Base-by-base conservation (phyloP, 78 protist species). In the Creolimax fragrantissima region DNA sequence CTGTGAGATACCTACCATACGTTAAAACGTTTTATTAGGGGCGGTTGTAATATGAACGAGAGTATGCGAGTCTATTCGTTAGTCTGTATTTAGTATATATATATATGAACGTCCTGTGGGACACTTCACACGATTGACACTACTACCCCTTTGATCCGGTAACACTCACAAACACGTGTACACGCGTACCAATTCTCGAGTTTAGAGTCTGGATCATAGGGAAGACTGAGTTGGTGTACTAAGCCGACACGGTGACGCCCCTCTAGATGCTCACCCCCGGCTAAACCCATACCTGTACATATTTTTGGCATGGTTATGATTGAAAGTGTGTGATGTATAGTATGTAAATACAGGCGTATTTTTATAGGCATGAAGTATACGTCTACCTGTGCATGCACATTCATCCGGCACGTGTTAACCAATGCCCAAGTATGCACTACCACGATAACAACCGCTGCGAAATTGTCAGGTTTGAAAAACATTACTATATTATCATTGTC, bases 221-320 rank as follows among this genome's bases (percentile, higher is more conserved):
- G 90, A 24, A 88, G 67, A 88, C 44, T 88, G 7, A 88, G 67
- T 32, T 88, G 90, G 7, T 88, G 44, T 24, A 32, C 81, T 36
- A 88, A 5, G 5, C 67, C 90, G 35, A 45, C 85, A 17, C 67
- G 5, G 43, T 32, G 5, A n/a, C 43, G 36, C 44, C 85, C 47
- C 43, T 88, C 90, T 24, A 88, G 67, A 88, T 6, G 45, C 67
- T 88, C 90, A 32, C 90, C 90, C 36, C 90, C 90, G 7, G 90
- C 47, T 35, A 88, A 74, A 11, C 36, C 6, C 90, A 88, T 88
- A 58, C 74, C 74, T 58, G 74, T 24, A 58, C 24, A 58, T 58
- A 32, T 17, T 58, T 32, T 58, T 58, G 74, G 11, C 11, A 58
- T 17, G 39, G 11, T 0, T 58, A 58, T 32, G 74, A 32, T 58